phyloP scores from a whole-genome alignment of 169 alveolate genomes.

The Condylostoma magnum region DNA sequence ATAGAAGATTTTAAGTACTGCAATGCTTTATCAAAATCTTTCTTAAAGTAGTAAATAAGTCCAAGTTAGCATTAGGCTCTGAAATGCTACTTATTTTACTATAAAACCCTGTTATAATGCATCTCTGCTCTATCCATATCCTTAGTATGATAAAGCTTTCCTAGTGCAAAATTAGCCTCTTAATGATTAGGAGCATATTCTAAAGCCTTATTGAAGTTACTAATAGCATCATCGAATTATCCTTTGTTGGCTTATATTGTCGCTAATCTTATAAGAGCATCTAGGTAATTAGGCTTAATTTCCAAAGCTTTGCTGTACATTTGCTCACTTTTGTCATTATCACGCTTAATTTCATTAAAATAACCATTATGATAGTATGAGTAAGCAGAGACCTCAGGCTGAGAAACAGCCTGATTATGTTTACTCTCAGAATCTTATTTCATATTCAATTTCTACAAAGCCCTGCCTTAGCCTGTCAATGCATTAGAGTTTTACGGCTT shows the following conservation, averaged over 20 bases:
- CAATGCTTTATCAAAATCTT: slow-evolving; percentile 48
- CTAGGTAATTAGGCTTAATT: slow-evolving; percentile 50
- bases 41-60: slow-evolving; percentile 44
- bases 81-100: slow-evolving; percentile 49
- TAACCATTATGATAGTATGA: slow-evolving; percentile 64
- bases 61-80: slow-evolving; percentile 67
- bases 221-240: slow-evolving; percentile 61
- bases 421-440: slow-evolving; percentile 50
- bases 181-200: slow-evolving; percentile 53
- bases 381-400: slow-evolving; percentile 49
- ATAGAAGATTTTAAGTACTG: slow-evolving; percentile 49
- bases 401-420: slow-evolving; percentile 46
- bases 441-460: slow-evolving; percentile 59
- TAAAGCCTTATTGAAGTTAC: slow-evolving; percentile 67
- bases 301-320: slow-evolving; percentile 51
- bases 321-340: slow-evolving; percentile 47
- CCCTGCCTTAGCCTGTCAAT: slow-evolving; percentile 62
- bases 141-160: slow-evolving; percentile 57
- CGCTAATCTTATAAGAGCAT: slow-evolving; percentile 70
- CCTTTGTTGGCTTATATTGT: slow-evolving; percentile 60
- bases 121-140: slow-evolving; percentile 58
- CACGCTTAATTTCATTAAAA: slow-evolving; percentile 60
- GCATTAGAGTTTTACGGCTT: slow-evolving; percentile 65
- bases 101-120: slow-evolving; percentile 43
- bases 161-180: slow-evolving; percentile 68